Base-by-base conservation (phyloP, 164 flowering plant genomes). In the Nymphaea thermarum region DNA sequence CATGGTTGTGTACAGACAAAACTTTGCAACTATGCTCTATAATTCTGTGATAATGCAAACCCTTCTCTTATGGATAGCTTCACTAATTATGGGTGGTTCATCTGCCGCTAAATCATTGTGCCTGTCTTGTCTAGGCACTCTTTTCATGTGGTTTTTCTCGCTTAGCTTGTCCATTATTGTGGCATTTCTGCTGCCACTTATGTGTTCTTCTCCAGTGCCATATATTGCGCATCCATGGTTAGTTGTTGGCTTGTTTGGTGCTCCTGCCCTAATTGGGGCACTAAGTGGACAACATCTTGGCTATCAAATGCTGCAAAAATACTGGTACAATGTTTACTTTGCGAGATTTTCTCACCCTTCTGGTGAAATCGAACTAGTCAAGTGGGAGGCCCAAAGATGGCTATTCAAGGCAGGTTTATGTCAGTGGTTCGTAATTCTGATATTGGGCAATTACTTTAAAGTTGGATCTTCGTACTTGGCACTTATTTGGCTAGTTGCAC, bases 321-420 rank as follows among this genome's bases (percentile, higher is more conserved):
- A 87, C 71, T 69, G 89, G 67, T 74, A 79, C 62, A 71, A 65
- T 25, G 72, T 69, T 59, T 76, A 72, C 67, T 80, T 85, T 51
- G 82, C 11, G 53, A 45, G 53, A 45, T 10, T 5, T 45, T 10
- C 53, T 45, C 64, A 70, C 11, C 76, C 87, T 65, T 81, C 79
- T 64, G 18, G 77, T 71, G 82, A 67, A 72, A 82, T 81, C 69
- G 77, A 80, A 66, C 47, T 82, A 74, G 74, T 81, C 72, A 85
- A 82, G 74, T 83, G 86, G 67, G 98, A 93, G 76, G 89, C 94
- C 65, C 96, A 91, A 80, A 89, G 98, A 80, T 93, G 97, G 97
- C 81, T 93, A 63, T 93, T 71, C 74, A 93, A 93, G 84, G 80
- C 88, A 67, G 98, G 98, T 68, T 80, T 80, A 64, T 43, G 89